These are phyloP conservation scores for Trichoderma sp. DNA, from an alignment of 2,329 filamentous ascomycete genomes.

Conservation along the genomic window DNA sequence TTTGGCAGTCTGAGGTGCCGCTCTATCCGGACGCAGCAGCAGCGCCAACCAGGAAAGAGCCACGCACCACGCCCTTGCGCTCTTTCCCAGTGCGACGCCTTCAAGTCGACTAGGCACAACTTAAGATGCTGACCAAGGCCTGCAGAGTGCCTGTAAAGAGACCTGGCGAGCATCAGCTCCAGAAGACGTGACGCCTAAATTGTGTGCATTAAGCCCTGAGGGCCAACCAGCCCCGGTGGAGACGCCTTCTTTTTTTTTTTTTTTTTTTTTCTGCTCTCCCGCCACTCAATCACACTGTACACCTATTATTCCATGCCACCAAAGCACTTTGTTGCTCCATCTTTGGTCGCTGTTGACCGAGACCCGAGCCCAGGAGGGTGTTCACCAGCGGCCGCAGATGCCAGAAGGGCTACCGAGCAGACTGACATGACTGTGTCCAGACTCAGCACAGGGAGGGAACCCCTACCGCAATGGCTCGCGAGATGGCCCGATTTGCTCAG, in stretches of 20 bases:
- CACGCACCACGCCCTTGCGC: conserved; percentile 15
- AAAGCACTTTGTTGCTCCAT: background rate
- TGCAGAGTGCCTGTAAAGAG: background rate
- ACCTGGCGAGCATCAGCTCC: background rate
- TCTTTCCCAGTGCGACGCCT: background rate
- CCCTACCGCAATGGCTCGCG: background rate
- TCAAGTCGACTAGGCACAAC: background rate
- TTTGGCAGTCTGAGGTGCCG: conserved; percentile 18
- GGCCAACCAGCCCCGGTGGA: background rate
- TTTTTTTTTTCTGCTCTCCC: background rate
- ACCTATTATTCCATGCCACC: background rate
- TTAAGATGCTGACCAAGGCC: conserved; percentile 15
- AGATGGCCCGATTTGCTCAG: conserved; percentile 19
- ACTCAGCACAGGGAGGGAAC: background rate
- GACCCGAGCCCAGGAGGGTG: background rate
- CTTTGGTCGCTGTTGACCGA: conserved; percentile 8
- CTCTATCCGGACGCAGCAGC: conserved; percentile 24
- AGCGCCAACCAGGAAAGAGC: conserved; percentile 16
- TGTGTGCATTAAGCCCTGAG: background rate
- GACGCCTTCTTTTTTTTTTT: background rate
- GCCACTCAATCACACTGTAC: background rate
- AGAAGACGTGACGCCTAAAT: background rate
- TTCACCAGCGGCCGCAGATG: background rate
- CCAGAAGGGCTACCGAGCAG: conserved; percentile 6
- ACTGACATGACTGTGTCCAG: background rate